A percentile compares a stretch with the other conserved stretches of the same genome.
These are phyloP conservation scores for Mortierella sp. DNA, from an alignment of 371 early-diverging fungal species.

Conservation along the genomic window DNA sequence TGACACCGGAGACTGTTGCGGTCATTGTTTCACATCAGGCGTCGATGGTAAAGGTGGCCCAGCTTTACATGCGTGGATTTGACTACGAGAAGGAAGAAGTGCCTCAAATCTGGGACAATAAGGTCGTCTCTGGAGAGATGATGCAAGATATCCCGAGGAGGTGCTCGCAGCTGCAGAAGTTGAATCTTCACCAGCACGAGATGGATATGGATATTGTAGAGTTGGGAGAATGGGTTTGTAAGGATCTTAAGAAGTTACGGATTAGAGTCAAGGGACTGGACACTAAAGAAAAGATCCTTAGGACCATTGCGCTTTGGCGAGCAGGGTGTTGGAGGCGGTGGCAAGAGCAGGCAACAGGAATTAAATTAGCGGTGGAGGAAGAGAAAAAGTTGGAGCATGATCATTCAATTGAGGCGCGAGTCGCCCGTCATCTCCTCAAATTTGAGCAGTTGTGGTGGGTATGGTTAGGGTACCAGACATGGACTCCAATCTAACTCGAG, in stretches of 20 bases:
- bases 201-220: not conserved
- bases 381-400: not conserved
- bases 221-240: not conserved
- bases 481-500: too few species aligned
- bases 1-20: too few species aligned
- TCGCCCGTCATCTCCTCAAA: too few species aligned
- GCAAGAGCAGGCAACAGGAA: not conserved
- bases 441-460: too few species aligned
- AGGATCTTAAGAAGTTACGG: not conserved
- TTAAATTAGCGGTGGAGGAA: not conserved
- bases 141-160: not conserved
- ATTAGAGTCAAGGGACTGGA: not conserved
- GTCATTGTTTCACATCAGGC: not conserved
- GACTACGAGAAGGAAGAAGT: not conserved
- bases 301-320: not conserved
- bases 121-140: too few species aligned
- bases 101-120: not conserved
- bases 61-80: not conserved
- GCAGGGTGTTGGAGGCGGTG: not conserved
- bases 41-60: not conserved
- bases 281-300: not conserved
- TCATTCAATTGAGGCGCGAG: too few species aligned
- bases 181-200: not conserved
- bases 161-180: not conserved
- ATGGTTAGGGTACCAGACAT: too few species aligned